A percentile compares a stretch with the other conserved stretches of the same genome.
Conservation (phyloP, 2,329 filamentous ascomycete genomes). For the Fusarium metavorans region DNA sequence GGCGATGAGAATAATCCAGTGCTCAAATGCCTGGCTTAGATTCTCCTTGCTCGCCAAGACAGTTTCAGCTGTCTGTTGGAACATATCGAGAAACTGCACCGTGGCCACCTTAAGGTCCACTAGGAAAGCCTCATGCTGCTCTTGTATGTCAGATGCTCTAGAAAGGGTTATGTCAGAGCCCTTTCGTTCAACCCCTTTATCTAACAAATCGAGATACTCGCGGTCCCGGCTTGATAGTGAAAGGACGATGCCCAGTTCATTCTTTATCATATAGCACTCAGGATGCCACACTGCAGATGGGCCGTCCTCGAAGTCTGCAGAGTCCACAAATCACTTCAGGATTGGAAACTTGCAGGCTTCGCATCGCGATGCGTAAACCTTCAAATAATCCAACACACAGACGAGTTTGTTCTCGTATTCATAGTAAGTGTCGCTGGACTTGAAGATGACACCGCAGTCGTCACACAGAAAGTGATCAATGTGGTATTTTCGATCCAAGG, state of each 20-base stretch:
- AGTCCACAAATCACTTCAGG: background rate
- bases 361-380: background rate
- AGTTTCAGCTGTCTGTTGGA: background rate
- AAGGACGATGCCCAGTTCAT: background rate
- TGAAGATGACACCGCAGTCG: background rate
- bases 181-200: background rate
- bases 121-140: background rate
- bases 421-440: background rate
- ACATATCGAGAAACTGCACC: background rate
- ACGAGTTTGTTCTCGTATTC: background rate
- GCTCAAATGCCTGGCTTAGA: background rate
- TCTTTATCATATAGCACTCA: background rate
- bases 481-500: background rate
- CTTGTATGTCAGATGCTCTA: background rate
- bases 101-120: background rate
- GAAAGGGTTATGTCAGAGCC: background rate
- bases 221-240: background rate
- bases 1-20: background rate
- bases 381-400: background rate
- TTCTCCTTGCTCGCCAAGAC: background rate
- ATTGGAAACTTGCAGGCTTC: background rate
- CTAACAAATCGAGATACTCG: background rate
- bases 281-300: background rate
- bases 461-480: background rate
- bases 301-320: background rate